These are phyloP conservation scores for Acarospora socialis DNA, from an alignment of 2,329 filamentous ascomycete species.

Conservation along the genomic window DNA sequence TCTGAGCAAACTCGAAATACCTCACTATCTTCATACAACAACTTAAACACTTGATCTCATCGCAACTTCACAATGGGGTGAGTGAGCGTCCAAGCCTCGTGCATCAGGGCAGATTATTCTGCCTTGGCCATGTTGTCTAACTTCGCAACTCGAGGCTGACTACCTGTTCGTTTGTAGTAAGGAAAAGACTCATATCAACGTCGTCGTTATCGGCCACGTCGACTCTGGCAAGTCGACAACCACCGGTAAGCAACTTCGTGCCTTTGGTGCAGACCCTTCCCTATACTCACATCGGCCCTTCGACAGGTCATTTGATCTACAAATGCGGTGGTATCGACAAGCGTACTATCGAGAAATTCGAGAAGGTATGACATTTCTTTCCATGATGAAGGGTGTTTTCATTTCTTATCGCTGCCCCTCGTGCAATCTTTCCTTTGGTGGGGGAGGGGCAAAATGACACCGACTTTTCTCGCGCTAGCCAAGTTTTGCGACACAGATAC, in stretches of 20 bases:
- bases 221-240: slow-evolving; percentile 99
- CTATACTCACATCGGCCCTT: slow-evolving; percentile 21
- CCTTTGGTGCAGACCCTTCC: slow-evolving; percentile 19
- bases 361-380: slow-evolving; percentile 62
- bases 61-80: too few species aligned
- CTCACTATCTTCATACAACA: too few species aligned
- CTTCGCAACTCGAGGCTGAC: too few species aligned
- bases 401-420: slow-evolving; percentile 13
- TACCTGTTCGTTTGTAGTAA: slow-evolving; percentile 70
- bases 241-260: slow-evolving; percentile 49
- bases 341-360: slow-evolving; percentile 99
- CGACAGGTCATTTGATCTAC: slow-evolving; percentile 91
- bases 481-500: too few species aligned
- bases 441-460: too few species aligned
- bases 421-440: background rate
- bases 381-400: slow-evolving; percentile 15
- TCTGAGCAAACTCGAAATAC: too few species aligned
- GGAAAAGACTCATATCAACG: slow-evolving; percentile 93
- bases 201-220: slow-evolving; percentile 99
- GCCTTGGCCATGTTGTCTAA: too few species aligned
- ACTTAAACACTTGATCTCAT: too few species aligned
- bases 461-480: too few species aligned
- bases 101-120: too few species aligned
- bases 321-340: slow-evolving; percentile 99
- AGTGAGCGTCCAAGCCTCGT: too few species aligned